Base-by-base conservation (phyloP, 2,329 filamentous ascomycete genomes). In the Cladosporium sp. region DNA sequence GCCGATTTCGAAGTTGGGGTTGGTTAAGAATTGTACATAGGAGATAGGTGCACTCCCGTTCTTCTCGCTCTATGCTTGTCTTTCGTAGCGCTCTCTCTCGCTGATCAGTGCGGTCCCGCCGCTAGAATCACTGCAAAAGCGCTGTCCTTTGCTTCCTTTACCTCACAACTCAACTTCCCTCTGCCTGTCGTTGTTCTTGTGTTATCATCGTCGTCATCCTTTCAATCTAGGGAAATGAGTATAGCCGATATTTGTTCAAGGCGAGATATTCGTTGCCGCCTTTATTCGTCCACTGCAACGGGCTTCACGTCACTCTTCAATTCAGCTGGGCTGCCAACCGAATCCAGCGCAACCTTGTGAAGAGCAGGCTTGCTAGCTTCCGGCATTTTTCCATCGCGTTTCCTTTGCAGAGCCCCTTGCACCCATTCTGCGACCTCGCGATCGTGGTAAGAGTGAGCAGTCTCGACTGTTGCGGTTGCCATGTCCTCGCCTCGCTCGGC, bases 361-460 rank as follows among this genome's bases (percentile, higher is more conserved):
- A 97, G 75, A 3, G 94, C 92, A 15, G 94, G 94, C 68, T 89
- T 90, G 49, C 80, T 78, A 15, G 75, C 71, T 49, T 77, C 78
- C 4, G 77, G 78, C 69, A 77, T 82, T 45, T 76, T 76, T 15
- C 84, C 89, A 2, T 78, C 81, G 61, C 78, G 80, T 67, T 86
- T 86, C 66, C 82, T 82, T 62, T 88, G 84, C 40, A 97, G 73
- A 17, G 89, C 88, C 6, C 76, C 77, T 37, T 80, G 81, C 1
- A 96, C 93, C 94, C 94, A 99, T 25, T 84, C 81, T 0, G 90
- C 90, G 4, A 97, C 90, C 70, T 97, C 92, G 36, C 80, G 77
- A 66, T 99, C 93, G 4, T 85, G 72, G 34, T 66, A 66, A 5
- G 59, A 61, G 32, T 66, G 59, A 3, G 65, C 58, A 68, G 66